A percentile compares a stretch with the other conserved stretches of the same genome.
These are phyloP conservation scores for Calonectria pauciramosa DNA, from an alignment of 2,329 filamentous ascomycete species.

Conservation along the genomic window DNA sequence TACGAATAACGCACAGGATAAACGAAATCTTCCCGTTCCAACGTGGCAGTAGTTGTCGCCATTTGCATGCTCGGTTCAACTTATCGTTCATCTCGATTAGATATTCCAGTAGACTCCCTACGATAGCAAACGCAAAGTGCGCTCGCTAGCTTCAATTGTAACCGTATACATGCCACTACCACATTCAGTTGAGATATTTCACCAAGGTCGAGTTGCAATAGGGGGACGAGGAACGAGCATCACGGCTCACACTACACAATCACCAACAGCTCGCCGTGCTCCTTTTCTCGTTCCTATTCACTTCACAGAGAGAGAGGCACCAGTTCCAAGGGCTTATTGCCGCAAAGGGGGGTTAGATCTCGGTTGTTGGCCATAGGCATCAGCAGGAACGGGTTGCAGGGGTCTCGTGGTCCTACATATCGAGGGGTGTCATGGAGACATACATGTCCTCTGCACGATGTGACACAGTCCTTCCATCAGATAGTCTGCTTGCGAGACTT, in stretches of 20 bases:
- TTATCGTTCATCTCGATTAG: background rate
- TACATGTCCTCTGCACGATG: background rate
- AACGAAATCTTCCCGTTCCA: background rate
- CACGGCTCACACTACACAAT: background rate
- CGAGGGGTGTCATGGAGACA: background rate
- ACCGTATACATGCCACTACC: background rate
- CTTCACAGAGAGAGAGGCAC: background rate
- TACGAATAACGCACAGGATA: background rate
- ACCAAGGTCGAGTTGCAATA: background rate
- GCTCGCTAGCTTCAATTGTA: background rate
- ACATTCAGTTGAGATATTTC: background rate
- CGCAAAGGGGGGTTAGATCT: background rate
- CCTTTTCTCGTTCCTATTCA: background rate
- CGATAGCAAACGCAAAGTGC: background rate
- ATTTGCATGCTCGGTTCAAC: background rate
- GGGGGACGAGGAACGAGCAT: background rate
- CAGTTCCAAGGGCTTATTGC: background rate
- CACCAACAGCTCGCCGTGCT: background rate
- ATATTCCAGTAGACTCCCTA: no score
- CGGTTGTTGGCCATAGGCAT: background rate
- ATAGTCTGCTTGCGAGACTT: background rate
- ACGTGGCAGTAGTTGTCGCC: background rate
- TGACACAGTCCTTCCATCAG: background rate
- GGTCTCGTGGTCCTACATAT: background rate
- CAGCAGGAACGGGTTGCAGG: background rate